phyloP scores from a whole-genome alignment of 2,329 filamentous ascomycete genomes.

The Ceratocystis colombiana region DNA sequence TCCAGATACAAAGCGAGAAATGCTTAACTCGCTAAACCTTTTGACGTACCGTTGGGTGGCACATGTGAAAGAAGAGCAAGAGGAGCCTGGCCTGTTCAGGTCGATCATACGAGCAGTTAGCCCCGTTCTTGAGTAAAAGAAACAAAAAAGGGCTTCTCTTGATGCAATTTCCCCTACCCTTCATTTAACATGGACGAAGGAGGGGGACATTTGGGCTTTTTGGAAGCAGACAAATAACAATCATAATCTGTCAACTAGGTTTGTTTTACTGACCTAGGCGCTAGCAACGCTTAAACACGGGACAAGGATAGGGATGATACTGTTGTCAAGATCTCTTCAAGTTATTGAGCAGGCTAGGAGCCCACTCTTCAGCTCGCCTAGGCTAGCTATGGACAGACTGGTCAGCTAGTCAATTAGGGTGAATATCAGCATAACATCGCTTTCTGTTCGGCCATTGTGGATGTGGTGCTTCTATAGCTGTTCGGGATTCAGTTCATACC shows the following conservation, averaged over 20 bases:
- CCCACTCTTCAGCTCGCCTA: too few relatives aligned
- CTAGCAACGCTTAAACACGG: not conserved
- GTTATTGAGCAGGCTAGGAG: too few relatives aligned
- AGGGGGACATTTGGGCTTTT: not conserved
- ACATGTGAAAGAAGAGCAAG: not conserved
- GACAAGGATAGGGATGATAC: slow-evolving; percentile 3
- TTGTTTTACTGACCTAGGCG: not conserved
- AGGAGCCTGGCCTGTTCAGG: not conserved
- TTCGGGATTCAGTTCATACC: too few relatives aligned
- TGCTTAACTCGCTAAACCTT: not conserved
- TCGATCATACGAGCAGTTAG: not conserved
- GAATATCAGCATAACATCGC: too few relatives aligned
- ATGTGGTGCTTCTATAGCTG: too few relatives aligned
- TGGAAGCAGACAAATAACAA: not conserved
- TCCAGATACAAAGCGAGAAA: not conserved
- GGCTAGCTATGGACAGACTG: too few relatives aligned
- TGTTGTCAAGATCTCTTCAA: not conserved
- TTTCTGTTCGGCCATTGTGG: too few relatives aligned
- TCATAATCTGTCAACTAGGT: slow-evolving; percentile 1
- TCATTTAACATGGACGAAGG: not conserved
- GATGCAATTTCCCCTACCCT: not conserved
- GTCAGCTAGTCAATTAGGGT: too few relatives aligned
- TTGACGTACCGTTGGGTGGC: not conserved
- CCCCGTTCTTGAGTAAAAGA: not conserved
- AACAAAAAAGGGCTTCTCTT: not conserved